Conservation (phyloP, 2,329 filamentous ascomycete genomes). For the Pseudogymnoascus sp. region DNA sequence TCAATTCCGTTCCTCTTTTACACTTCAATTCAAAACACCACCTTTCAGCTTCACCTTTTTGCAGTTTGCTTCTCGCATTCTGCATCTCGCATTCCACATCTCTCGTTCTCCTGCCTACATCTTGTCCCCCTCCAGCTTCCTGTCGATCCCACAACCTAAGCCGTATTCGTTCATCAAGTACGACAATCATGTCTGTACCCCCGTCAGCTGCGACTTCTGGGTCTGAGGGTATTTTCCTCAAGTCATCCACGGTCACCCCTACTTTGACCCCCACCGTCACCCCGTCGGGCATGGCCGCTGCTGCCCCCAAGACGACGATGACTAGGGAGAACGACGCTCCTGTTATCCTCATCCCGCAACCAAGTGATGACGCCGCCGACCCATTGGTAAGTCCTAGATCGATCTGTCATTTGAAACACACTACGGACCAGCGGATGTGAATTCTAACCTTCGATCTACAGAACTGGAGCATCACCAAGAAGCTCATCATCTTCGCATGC, state of each 20-base stretch:
- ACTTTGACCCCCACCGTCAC: neutral
- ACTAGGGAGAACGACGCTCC: constrained; percentile 4
- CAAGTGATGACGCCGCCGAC: constrained; percentile 31
- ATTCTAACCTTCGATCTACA: constrained; percentile 18
- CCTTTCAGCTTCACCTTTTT: neutral
- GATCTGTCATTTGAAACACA: neutral
- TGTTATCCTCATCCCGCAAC: constrained; percentile 35
- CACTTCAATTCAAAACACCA: neutral
- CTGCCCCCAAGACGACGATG: neutral
- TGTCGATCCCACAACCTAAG: neutral
- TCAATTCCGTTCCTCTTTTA: neutral
- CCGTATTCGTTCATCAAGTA: constrained; percentile 13
- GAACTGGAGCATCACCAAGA: constrained; percentile 33
- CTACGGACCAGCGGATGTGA: neutral
- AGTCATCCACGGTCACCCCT: neutral
- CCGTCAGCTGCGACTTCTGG: constrained; percentile 2
- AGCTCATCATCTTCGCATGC: constrained; percentile 30
- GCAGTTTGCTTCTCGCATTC: neutral
- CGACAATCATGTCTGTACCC: constrained; percentile 15
- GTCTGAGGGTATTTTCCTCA: neutral
- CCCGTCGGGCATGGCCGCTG: constrained; percentile 7
- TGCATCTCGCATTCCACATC: neutral
- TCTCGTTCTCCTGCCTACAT: neutral
- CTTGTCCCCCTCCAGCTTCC: neutral
- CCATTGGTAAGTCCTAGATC: constrained; percentile 29